A percentile compares a stretch with the other conserved stretches of the same genome.
Conservation (phyloP, 2,329 filamentous ascomycete genomes). For the Microcyclosporella mali region DNA sequence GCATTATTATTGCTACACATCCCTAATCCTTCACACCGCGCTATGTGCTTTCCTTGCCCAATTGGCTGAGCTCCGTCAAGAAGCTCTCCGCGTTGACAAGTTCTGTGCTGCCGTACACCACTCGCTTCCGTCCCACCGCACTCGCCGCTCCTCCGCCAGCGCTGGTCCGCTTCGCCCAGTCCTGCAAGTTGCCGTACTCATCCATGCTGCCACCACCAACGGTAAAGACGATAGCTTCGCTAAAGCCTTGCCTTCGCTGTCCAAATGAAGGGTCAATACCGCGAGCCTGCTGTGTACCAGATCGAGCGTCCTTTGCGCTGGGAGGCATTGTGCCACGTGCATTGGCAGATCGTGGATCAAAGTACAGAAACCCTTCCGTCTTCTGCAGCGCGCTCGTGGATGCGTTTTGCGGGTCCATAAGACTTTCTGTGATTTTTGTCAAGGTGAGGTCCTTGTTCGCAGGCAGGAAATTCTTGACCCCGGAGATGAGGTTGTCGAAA, state of each 20-base stretch:
- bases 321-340: conserved; percentile 87
- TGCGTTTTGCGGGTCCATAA: conserved; percentile 92
- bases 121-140: conserved; percentile 61
- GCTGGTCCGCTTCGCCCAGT: conserved; percentile 79
- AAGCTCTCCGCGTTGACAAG: conserved; percentile 59
- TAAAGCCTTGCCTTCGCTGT: conserved; percentile 32
- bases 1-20: conserved; percentile 3
- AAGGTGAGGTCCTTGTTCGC: conserved; percentile 91
- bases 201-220: conserved; percentile 93
- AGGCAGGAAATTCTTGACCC: conserved; percentile 97
- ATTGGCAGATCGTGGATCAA: conserved; percentile 88
- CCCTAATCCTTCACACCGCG: no score
- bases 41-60: conserved; percentile 51
- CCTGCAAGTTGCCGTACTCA: conserved; percentile 94
- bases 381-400: conserved; percentile 90
- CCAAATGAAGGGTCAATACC: conserved; percentile 23
- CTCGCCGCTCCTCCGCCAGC: conserved; percentile 44
- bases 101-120: conserved; percentile 92
- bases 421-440: conserved; percentile 94
- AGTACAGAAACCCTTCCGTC: conserved; percentile 95
- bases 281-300: conserved; percentile 33
- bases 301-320: conserved; percentile 48
- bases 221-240: conserved; percentile 37
- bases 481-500: conserved; percentile 88
- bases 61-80: conserved; percentile 50